Base-by-base conservation (phyloP, 2,329 filamentous ascomycete genomes). In the Didymella glomerata region DNA sequence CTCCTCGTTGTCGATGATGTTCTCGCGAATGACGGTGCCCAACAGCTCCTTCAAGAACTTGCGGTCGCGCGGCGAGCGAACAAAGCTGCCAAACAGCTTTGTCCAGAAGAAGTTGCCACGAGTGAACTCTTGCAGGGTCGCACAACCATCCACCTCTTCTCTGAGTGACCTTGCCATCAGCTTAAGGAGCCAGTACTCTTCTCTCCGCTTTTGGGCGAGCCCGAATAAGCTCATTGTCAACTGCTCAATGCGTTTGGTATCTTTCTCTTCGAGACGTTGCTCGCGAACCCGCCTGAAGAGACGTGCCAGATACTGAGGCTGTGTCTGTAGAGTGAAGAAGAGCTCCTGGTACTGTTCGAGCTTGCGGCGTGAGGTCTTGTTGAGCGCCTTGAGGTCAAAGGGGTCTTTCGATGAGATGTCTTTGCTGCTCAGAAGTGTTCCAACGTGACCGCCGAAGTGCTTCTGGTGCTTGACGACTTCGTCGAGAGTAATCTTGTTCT, bases 401-500 rank as follows among this genome's bases (percentile, higher is more conserved):
- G 95, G 93, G 76, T 97, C 96, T 61, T 90, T 88, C 2, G 92
- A 96, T 1, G 90, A 87, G 62, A 97, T 93, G 49, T 93, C 88
- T n/a, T 88, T 90, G 78, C 95, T 97, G 57, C 91, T 91, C 48
- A 99, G 83, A 28, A 98, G 85, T 60, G 87, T 91, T 63, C 93
- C 90, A 22, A 93, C 89, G 71, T 95, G 90, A 2, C 94, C 93
- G 55, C 95, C 95, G 70, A 95, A 97, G 76, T 97, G 96, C 81
- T 90, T 94, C 74, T 99, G 95, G 74, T 98, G 95, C 70, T 93
- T 92, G 54, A 99, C 91, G 27, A 99, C 95, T 79, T 99, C 96
- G 73, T 99, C 95, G 4, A 99, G 84, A 0, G 95, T 98, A 72
- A 99, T 99, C 79, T 99, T 99, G 85, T 99, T 99, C 84, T 98